These are phyloP conservation scores for Yarrowia yakushimensis DNA, from an alignment of 805 yeast species.

Conservation along the genomic window DNA sequence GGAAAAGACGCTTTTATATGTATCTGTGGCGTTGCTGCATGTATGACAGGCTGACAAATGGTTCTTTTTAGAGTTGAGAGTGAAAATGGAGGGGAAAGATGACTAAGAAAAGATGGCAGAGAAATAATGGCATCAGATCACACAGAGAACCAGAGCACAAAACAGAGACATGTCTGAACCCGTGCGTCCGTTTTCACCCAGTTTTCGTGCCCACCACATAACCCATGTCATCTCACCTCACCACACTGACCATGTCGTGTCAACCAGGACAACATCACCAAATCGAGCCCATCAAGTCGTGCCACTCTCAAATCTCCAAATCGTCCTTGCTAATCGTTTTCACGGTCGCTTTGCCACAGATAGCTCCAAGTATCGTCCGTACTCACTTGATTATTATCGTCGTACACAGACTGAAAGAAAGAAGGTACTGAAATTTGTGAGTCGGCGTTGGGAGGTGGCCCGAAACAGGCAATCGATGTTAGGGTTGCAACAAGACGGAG, in stretches of 20 bases:
- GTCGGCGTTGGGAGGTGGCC: conserved; percentile 22
- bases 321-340: neutral
- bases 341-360: neutral
- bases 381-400: conserved; percentile 23
- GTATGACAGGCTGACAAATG: conserved; percentile 19
- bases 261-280: neutral
- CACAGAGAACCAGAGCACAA: too few relatives aligned
- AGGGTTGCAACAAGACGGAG: neutral
- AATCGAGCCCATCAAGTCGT: neutral
- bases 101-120: neutral
- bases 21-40: neutral
- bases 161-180: too few relatives aligned
- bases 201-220: neutral
- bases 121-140: too few relatives aligned
- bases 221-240: neutral
- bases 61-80: neutral
- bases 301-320: neutral
- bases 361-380: neutral
- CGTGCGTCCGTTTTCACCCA: too few relatives aligned
- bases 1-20: neutral
- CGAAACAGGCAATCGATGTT: neutral
- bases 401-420: conserved; percentile 23
- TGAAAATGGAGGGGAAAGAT: too few relatives aligned
- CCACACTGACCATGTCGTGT: neutral
- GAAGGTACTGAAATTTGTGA: conserved; percentile 25